Percentiles rank a stretch among this genome's conserved stretches.
Evolutionary conservation across 2,329 filamentous ascomycete species (phyloP).

Genomic region (Ambrosiella beaveri): DNA sequence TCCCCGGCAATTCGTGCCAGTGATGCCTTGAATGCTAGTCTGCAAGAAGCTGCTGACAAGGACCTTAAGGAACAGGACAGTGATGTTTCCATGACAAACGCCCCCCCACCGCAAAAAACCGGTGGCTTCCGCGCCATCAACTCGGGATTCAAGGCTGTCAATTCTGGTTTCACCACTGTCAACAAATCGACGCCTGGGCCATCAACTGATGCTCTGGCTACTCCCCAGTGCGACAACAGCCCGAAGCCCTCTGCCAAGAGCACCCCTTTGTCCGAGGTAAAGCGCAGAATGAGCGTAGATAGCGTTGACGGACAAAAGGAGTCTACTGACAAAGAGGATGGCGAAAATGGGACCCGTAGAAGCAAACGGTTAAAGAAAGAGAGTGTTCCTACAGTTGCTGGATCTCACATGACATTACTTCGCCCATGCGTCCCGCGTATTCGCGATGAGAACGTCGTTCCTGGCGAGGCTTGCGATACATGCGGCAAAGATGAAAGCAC

Average conservation of each 20-base stretch:
- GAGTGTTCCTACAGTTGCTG: constrained; percentile 68
- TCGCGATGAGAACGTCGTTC: constrained; percentile 31
- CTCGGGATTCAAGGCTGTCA: constrained; percentile 57
- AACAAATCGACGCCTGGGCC: constrained; percentile 24
- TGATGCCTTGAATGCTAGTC: constrained; percentile 32
- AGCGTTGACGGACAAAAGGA: constrained; percentile 34
- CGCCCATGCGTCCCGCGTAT: constrained; percentile 60
- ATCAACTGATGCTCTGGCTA: constrained; percentile 3
- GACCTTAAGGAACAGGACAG: constrained; percentile 29
- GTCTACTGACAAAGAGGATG: constrained; percentile 36
- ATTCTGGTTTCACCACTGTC: constrained; percentile 49
- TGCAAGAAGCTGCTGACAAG: constrained; percentile 21
- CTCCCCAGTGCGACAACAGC: constrained; percentile 31
- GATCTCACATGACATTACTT: constrained; percentile 91
- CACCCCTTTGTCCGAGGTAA: constrained; percentile 45
- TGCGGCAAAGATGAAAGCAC: constrained; percentile 66
- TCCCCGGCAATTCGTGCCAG: constrained; percentile 48
- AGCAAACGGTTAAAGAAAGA: constrained; percentile 86
- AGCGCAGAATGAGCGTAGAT: constrained; percentile 56
- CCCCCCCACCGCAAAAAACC: constrained; percentile 22
- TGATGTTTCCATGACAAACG: constrained; percentile 32
- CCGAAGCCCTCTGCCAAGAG: constrained; percentile 46
- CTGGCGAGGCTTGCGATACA: constrained; percentile 59
- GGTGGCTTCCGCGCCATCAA: constrained; percentile 45
- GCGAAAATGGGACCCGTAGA: constrained; percentile 53